These are phyloP conservation scores for Pythium myriotylum DNA, from an alignment of 352 stramenopile species.

Conservation along the genomic window DNA sequence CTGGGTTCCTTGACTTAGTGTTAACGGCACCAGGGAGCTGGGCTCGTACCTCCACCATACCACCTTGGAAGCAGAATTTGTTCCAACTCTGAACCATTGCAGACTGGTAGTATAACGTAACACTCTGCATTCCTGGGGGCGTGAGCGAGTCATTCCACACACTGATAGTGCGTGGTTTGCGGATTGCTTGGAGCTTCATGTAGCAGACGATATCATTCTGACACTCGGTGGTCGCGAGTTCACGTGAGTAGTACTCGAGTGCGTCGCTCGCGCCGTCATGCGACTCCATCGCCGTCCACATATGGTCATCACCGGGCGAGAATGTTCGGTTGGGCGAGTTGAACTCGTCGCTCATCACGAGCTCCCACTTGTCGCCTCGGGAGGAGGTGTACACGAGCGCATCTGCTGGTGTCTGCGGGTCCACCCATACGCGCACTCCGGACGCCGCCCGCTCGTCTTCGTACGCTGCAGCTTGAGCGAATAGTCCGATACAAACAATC, in stretches of 20 bases:
- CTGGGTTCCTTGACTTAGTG: constrained; percentile 32
- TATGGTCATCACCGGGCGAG: constrained; percentile 87
- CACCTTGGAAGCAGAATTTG: constrained; percentile 95
- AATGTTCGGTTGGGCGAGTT: constrained; percentile 88
- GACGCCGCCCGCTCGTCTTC: not conserved
- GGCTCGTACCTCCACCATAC: constrained; percentile 90
- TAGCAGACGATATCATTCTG: constrained; percentile 35
- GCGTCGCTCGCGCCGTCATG: constrained; percentile 61
- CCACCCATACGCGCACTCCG: constrained; percentile 39
- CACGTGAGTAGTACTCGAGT: constrained; percentile 16
- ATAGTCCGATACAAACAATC: not conserved
- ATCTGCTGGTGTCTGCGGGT: constrained; percentile 48
- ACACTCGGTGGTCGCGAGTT: constrained; percentile 4
- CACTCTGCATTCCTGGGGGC: constrained; percentile 53
- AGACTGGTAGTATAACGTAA: constrained; percentile 54
- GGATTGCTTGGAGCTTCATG: constrained; percentile 54
- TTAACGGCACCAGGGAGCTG: constrained; percentile 76
- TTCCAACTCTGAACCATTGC: constrained; percentile 94
- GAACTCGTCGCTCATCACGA: constrained; percentile 96
- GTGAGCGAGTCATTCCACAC: constrained; percentile 63
- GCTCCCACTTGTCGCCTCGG: constrained; percentile 50
- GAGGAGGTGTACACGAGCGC: constrained; percentile 41
- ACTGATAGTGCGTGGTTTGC: constrained; percentile 39
- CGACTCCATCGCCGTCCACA: constrained; percentile 94
- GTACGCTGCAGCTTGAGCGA: not conserved